Base-by-base conservation (phyloP, 164 flowering plant genomes). In the Vitis rupestris region DNA sequence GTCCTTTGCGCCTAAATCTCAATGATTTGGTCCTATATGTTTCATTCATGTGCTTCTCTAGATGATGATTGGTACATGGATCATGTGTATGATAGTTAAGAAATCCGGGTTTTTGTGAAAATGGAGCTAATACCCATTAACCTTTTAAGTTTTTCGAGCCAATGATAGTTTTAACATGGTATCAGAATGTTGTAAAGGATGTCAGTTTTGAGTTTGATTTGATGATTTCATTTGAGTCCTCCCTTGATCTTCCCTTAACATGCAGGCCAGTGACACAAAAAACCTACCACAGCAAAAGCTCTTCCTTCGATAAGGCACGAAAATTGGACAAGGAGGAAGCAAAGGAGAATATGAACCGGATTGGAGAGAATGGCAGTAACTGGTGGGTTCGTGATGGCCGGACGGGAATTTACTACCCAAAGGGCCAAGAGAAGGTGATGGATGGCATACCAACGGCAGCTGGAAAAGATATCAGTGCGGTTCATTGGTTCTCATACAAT, bases 371-470 rank as follows among this genome's bases (percentile, higher is more conserved):
- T 4, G 70, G 59, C 4, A 23, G 15, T 8, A 15, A 63, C 37
- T 53, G 71, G 72, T 83, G 86, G 86, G 71, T 74, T 55, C 84
- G 77, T 0, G 82, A 83, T 37, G 71, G 69, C 3, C 58, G 76
- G 5, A 83, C 84, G 3, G 86, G 86, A 13, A 78, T 83, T 29
- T 83, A 65, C 48, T 81, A 78, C 48, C 86, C 86, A 2, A 81
- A 81, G 52, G 86, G 86, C 27, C 86, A 79, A 30, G 82, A 83
- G 60, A 81, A 83, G 37, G 74, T 79, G 8, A 74, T 83, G 65
- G 74, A 76, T 50, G 81, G 75, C 29, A 74, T 83, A 58, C 81
- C 86, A 65, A 29, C 55, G 0, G 63, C 13, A 1, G 76, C 84
- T 2, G 75, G 29, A 2, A 75, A 70, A 58, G 74, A 75, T 31